These are phyloP conservation scores for Bremia lactucae DNA, from an alignment of 352 stramenopile genomes.

Conservation along the genomic window DNA sequence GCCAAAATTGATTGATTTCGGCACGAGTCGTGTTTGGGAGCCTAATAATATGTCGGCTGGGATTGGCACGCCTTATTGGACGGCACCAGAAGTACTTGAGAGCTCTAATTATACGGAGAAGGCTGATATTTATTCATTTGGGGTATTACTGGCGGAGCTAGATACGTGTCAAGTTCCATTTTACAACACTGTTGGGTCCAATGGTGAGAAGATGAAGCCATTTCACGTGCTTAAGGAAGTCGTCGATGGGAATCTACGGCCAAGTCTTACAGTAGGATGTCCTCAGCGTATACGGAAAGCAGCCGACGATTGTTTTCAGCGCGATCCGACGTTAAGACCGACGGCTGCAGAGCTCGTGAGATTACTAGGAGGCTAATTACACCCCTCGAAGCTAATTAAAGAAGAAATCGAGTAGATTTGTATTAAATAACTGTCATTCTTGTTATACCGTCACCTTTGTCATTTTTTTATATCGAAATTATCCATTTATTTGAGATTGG, in stretches of 20 bases:
- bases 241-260: slow-evolving; percentile 16
- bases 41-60: slow-evolving; percentile 26
- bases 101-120: slow-evolving; percentile 43
- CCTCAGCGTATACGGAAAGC: slow-evolving; percentile 27
- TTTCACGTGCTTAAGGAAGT: slow-evolving; percentile 12
- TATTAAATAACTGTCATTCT: too few relatives aligned
- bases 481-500: too few relatives aligned
- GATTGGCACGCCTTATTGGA: slow-evolving; percentile 48
- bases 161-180: slow-evolving; percentile 33
- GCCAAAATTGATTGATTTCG: slow-evolving; percentile 39
- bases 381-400: too few relatives aligned
- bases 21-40: slow-evolving; percentile 15
- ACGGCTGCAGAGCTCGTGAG: slow-evolving; percentile 27
- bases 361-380: slow-evolving; percentile 28
- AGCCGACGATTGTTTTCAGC: slow-evolving; percentile 33
- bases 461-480: too few relatives aligned
- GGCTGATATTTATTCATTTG: slow-evolving; percentile 72
- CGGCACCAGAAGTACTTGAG: slow-evolving; percentile 54
- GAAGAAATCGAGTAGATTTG: too few relatives aligned
- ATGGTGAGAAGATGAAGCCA: slow-evolving; percentile 26
- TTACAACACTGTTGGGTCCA: slow-evolving; percentile 8
- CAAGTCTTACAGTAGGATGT: slow-evolving; percentile 28
- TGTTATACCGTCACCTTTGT: too few relatives aligned
- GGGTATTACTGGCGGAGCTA: slow-evolving; percentile 38
- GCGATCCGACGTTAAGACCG: slow-evolving; percentile 27